Evolutionary conservation across 2,329 filamentous ascomycete genomes (phyloP), one percentile per base, ranked within the genome.

Genomic region (Ophiostoma fasciatum): DNA sequence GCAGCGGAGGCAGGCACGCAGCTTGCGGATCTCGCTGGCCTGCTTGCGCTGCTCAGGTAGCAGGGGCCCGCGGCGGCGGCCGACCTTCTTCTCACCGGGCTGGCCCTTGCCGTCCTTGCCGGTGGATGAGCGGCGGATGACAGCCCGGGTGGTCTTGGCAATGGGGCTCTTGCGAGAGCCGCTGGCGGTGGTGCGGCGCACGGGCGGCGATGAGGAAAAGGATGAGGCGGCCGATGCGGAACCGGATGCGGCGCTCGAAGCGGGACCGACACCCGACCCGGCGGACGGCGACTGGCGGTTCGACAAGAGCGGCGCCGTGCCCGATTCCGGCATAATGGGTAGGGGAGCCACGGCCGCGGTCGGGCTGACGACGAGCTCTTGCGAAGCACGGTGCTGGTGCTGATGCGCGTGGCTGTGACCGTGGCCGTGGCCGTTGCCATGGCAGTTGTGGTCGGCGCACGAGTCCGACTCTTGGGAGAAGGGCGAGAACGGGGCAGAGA

Each of bases 11-110:
- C 88, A 96, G 32, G 88, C 88, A 52, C 88, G 74, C 49, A 94
- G 66, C 61, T 96, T 96, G 56, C 88, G 77, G 54, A 96, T 96
- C 60, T 96, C 88, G 51, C 87, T 90, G 19, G 88, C 88, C 59
- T 94, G 88, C 62, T 94, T 92, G 48, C 88, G 74, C 64, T 94
- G 88, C 57, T 96, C 88, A 10, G 87, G 85, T 50, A 85, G 70
- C 47, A 96, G 72, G 40, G 88, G 88, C 25, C 88, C 88, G 56
- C 82, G 82, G 60, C 88, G 75, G 52, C 84, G 78, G 33, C 88
- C 88, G 42, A 94, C 82, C 58, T 87, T 87, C 71, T 94, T 96
- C 68, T 94, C 88, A 27, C 63, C 62, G 5, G 27, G 29, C 12
- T 72, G 71, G 11, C 72, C 71, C 46, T 92, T 83, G 59, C 81